phyloP scores from a whole-genome alignment of 176 grass and related monocot species.

The Musa schizocarpa region DNA sequence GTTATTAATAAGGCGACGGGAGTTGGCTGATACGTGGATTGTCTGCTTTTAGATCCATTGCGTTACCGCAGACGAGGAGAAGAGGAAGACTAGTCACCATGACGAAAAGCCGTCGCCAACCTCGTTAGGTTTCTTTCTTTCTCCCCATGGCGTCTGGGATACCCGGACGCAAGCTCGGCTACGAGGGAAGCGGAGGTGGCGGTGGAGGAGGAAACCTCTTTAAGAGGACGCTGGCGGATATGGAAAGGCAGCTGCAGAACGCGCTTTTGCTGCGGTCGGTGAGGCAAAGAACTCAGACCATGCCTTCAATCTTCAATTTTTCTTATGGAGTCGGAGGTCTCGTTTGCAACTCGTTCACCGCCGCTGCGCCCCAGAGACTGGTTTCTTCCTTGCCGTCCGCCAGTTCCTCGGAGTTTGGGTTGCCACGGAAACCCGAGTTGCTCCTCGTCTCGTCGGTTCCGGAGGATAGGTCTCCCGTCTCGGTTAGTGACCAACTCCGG shows the following conservation, averaged over 20 bases:
- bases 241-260: constrained; percentile 9
- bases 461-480: not conserved
- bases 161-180: not conserved
- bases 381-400: no score
- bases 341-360: not conserved
- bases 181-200: no score
- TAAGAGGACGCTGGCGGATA: constrained; percentile 14
- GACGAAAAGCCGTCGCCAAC: no score
- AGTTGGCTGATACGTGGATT: no score
- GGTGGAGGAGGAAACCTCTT: not conserved
- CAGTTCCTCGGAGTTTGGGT: no score
- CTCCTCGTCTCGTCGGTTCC: not conserved
- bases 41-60: no score
- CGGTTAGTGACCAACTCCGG: constrained; percentile 6
- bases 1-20: no score
- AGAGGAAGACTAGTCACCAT: no score
- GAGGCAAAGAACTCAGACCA: not conserved
- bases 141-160: not conserved
- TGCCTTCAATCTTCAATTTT: not conserved
- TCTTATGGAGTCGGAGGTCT: not conserved
- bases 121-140: not conserved
- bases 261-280: constrained; percentile 10
- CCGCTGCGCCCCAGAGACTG: not conserved
- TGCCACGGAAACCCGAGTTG: not conserved
- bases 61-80: no score